Base-by-base conservation (phyloP, 805 yeast species). In the Nakazawaea siamensis region DNA sequence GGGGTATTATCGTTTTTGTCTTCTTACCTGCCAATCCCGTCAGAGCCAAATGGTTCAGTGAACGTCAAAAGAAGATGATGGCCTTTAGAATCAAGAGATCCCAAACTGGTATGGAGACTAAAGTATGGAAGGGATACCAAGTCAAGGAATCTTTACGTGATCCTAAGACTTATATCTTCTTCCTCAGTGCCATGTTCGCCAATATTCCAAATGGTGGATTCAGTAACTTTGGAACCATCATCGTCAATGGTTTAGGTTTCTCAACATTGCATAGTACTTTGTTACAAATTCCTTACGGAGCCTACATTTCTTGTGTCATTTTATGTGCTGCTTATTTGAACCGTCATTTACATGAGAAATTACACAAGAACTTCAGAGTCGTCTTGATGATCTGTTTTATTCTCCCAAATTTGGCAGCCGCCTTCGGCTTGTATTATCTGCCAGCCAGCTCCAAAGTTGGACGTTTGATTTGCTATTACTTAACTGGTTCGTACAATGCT, bases 51-150 rank as follows among this genome's bases (percentile, higher is more conserved):
- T 48, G 46, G 31, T 43, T 48, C 38, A 37, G 42, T 12, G 34
- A 31, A 6, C 29, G 31, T 10, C 49, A 47, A 31, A 46, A 45
- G 21, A 20, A 33, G 18, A 17, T 28, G 19, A 39, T 53, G 16
- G 55, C 54, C 8, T 54, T 46, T 27, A 42, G 62, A 17, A 50
- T 54, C 30, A 47, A 55, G 34, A 31, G 26, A 14, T 50, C 49
- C 38, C 55, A 51, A 35, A 54, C 51, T 34, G 58, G 57, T 24
- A 48, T 51, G 38, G 57, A 54, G 12, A 51, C 48, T 39, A 45
- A 41, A 35, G 45, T 40, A 31, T 53, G 52, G 43, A 53, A 52
- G 31, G 37, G 28, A 40, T 33, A 42, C 26, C 58, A 53, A 38
- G 43, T 52, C 26, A 43, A 34, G 9, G 58, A 53, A 33, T 47